Conservation (phyloP, 1,284 basidiomycete genomes). For the Mycena sp. region DNA sequence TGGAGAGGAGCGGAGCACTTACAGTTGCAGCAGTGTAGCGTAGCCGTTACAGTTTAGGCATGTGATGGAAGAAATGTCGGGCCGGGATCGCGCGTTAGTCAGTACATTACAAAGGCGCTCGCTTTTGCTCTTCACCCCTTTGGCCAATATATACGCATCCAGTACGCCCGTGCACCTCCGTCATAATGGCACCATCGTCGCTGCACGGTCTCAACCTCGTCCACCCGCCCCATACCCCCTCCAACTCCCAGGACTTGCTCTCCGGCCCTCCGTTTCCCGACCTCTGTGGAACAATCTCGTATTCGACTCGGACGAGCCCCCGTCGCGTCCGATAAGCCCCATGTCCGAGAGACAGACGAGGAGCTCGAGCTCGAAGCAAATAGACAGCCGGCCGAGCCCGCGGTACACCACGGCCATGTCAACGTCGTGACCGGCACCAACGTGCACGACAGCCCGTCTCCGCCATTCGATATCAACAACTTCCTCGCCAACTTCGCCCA, state of each 20-base stretch:
- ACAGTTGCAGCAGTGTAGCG: too few species aligned
- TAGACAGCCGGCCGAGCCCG: constrained; percentile 51
- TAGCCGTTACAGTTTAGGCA: too few species aligned
- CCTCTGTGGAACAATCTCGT: constrained; percentile 86
- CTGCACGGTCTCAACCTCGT: constrained; percentile 84
- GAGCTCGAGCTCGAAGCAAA: constrained; percentile 57
- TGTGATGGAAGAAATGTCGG: too few species aligned
- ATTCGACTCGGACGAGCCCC: constrained; percentile 79
- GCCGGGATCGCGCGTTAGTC: too few species aligned
- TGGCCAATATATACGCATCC: too few species aligned
- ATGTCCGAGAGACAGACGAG: constrained; percentile 33
- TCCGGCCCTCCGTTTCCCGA: constrained; percentile 71
- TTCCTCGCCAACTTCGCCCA: constrained; percentile 67
- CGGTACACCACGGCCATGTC: constrained; percentile 59
- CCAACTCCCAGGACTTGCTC: constrained; percentile 67
- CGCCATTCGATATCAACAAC: constrained; percentile 60
- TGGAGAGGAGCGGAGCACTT: too few species aligned
- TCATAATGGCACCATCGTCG: constrained; percentile 63
- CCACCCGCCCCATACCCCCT: constrained; percentile 55
- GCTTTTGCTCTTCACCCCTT: too few species aligned
- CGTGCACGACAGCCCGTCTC: constrained; percentile 35
- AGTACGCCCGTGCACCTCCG: constrained; percentile 5
- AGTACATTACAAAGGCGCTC: too few species aligned
- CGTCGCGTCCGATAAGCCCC: constrained; percentile 43
- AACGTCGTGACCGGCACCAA: constrained; percentile 64